Percentiles rank a stretch among this genome's conserved stretches.
Conservation (phyloP, 495 filamentous ascomycete genomes). For the Penicillium cataractarum region DNA sequence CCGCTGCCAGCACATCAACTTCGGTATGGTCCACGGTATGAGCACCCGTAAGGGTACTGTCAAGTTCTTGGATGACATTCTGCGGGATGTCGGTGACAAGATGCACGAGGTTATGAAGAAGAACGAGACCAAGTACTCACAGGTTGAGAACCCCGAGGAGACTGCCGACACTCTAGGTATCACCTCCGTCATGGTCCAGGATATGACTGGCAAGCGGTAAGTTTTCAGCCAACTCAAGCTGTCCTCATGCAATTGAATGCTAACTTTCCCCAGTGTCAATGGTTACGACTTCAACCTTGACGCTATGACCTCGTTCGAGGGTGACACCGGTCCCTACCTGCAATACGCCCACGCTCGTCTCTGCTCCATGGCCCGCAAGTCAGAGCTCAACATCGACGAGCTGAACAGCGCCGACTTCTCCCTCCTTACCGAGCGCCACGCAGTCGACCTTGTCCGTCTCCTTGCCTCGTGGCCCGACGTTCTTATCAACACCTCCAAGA, state of each 20-base stretch:
- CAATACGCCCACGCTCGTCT: slow-evolving; percentile 72
- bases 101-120: slow-evolving; percentile 74
- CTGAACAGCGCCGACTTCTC: slow-evolving; percentile 57
- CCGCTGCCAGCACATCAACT: slow-evolving; percentile 71
- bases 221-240: slow-evolving; percentile 13
- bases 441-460: slow-evolving; percentile 60
- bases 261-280: slow-evolving; percentile 54
- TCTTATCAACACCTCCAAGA: slow-evolving; percentile 62
- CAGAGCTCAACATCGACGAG: slow-evolving; percentile 44
- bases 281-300: slow-evolving; percentile 70
- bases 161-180: slow-evolving; percentile 63
- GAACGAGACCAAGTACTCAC: slow-evolving; percentile 65
- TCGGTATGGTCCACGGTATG: slow-evolving; percentile 74
- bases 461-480: slow-evolving; percentile 68
- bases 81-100: slow-evolving; percentile 64
- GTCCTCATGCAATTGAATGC: slow-evolving; percentile 8
- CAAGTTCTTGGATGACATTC: slow-evolving; percentile 71
- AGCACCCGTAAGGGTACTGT: slow-evolving; percentile 70
- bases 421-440: slow-evolving; percentile 59
- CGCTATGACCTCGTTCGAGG: slow-evolving; percentile 70
- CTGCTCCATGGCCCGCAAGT: slow-evolving; percentile 62
- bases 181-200: slow-evolving; percentile 72
- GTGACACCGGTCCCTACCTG: slow-evolving; percentile 71
- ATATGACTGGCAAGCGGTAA: slow-evolving; percentile 70
- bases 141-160: slow-evolving; percentile 62